phyloP scores from a whole-genome alignment of 179 eudicot species.

The Nepenthes alata region DNA sequence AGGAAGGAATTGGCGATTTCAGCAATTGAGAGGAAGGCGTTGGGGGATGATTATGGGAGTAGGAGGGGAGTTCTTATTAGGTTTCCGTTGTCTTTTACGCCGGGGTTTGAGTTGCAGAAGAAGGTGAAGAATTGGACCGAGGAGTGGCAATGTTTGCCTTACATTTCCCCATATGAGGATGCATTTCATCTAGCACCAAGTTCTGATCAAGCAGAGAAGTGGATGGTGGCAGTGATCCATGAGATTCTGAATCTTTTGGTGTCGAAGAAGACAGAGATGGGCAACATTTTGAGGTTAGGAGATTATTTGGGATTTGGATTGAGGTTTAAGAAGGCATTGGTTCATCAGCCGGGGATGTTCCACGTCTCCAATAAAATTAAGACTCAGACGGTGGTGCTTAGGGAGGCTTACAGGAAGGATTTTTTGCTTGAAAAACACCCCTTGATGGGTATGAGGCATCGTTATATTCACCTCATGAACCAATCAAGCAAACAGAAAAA shows the following conservation, averaged over 20 bases:
- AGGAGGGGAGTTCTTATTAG: constrained; percentile 19
- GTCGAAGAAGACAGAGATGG: constrained; percentile 60
- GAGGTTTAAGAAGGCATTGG: constrained; percentile 61
- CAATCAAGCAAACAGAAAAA: constrained; percentile 32
- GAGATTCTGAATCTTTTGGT: constrained; percentile 50
- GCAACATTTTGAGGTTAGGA: constrained; percentile 38
- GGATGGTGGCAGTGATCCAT: constrained; percentile 58
- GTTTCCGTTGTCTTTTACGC: constrained; percentile 45
- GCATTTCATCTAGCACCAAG: constrained; percentile 55
- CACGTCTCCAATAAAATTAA: constrained; percentile 60
- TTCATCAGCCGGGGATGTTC: constrained; percentile 66
- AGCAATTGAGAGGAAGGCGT: constrained; percentile 20
- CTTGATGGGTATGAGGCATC: constrained; percentile 51
- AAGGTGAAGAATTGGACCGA: constrained; percentile 49
- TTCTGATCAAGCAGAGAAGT: constrained; percentile 69
- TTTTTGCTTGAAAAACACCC: constrained; percentile 55
- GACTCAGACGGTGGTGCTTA: constrained; percentile 69
- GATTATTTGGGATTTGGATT: constrained; percentile 58
- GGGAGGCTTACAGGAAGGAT: constrained; percentile 59
- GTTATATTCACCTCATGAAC: constrained; percentile 63
- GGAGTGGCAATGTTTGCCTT: constrained; percentile 66
- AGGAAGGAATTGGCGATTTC: constrained; percentile 43
- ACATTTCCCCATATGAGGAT: constrained; percentile 74
- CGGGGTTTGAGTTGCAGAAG: constrained; percentile 67
- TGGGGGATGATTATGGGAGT: constrained; percentile 11